Base-by-base conservation (phyloP, 1,284 basidiomycete species). In the Cryptococcus sp. region DNA sequence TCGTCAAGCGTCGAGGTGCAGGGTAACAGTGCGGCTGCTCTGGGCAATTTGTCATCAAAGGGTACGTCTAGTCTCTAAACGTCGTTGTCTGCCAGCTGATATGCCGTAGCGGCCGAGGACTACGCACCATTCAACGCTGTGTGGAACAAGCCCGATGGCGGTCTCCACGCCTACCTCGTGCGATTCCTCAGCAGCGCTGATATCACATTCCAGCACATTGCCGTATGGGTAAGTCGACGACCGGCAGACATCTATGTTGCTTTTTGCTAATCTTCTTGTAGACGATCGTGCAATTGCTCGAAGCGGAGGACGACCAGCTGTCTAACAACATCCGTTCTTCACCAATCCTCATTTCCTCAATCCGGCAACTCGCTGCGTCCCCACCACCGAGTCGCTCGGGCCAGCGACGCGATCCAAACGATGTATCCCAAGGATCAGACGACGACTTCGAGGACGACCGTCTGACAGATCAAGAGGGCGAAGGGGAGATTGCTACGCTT, bases 141-240 rank as follows among this genome's bases (percentile, higher is more conserved):
- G 5, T 99, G 96, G 96, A 90, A 93, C 70, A 89, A 93, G 78
- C 96, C 96, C 5, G 93, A 96, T 59, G 96, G 94, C 27, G 96
- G 96, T 42, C 88, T 99, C 82, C 94, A 98, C 76, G 87, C 86
- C 62, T 99, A 99, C 79, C 83, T 99, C 46, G 89, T 93, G 72
- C 87, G 92, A 49, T 99, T 99, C 87, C 81, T 99, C 65, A 92
- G 88, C 55, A 93, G 89, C 71, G 83, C 90, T 17, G 96, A 99
- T 76, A 90, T 92, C n/a, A 99, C 96, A 0, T 99, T 99, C 88
- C 95, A 98, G 79, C 96, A 99, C 77, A 99, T 99, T 68, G 96
- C 96, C 30, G 94, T 99, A 45, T 97, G 93, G 93, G 75, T 78
- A 50, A 65, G 75, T 66, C 35, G 30, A n/a, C 30, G 10, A 5